Base-by-base conservation (phyloP, 2,329 filamentous ascomycete genomes). In the Fusarium phyllophilum region DNA sequence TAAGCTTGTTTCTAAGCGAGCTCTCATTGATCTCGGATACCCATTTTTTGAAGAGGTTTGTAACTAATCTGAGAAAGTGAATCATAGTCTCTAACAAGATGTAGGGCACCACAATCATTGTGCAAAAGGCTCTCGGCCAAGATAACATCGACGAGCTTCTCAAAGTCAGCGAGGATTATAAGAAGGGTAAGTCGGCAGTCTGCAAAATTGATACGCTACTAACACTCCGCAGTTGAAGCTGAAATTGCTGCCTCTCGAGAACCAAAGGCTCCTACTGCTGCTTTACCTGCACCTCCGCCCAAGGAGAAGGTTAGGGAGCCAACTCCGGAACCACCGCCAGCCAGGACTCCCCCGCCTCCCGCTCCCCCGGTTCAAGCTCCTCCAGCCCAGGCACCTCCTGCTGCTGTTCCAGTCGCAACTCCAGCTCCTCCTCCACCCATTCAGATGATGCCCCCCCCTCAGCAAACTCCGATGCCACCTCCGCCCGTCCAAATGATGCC, bases 61-160 rank as follows among this genome's bases (percentile, higher is more conserved):
- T 48, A 22, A 6, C 26, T 7, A 48, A 17, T 8, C 45, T 17
- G 26, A n/a, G 6, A 31, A 11, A 7, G 9, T 48, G 20, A 22
- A 31, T 17, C 20, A 31, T 31, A 12, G 12, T 11, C 4, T 61
- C 75, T 78, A 66, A 79, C 57, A 4, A 12, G 0, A 31, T 15
- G 3, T 10, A 96, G 93, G 94, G 93, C 44, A 92, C 93, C 75
- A 93, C 92, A 29, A 90, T 96, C 76, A 89, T 97, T 59, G 91
- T 98, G 39, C 90, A 93, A 76, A 92, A 94, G 79, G 95, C 96
- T 15, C 87, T 98, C 10, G 93, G 94, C 22, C 95, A 97, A 77
- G 91, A 96, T 24, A 94, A 97, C 77, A 98, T 98, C 72, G 95
- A 98, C 76, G 93, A 97, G 78, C 87, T 98, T 49, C 93, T 98